These are phyloP conservation scores for Vanilla planifolia DNA, from an alignment of 106 monocot species.

Conservation along the genomic window DNA sequence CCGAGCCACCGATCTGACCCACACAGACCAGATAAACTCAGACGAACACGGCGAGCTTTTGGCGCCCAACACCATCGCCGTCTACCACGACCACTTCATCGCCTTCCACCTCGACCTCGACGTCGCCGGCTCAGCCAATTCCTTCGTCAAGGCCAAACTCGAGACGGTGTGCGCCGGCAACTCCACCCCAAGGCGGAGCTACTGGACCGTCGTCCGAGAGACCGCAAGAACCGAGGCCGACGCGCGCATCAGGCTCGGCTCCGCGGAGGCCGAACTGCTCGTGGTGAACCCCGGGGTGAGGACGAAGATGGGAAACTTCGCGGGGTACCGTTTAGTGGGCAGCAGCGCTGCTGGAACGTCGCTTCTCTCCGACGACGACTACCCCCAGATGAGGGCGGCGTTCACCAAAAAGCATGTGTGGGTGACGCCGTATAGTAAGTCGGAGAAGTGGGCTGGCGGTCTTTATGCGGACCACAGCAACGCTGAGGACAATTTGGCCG, in stretches of 20 bases:
- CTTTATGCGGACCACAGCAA: conserved; percentile 39
- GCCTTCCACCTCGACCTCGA: conserved; percentile 72
- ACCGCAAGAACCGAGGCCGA: conserved; percentile 50
- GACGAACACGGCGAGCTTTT: conserved; percentile 45
- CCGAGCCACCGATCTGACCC: conserved; percentile 35
- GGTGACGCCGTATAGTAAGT: conserved; percentile 59
- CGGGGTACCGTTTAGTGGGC: conserved; percentile 44
- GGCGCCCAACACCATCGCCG: conserved; percentile 36
- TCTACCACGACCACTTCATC: conserved; percentile 69
- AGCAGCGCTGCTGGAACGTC: conserved; percentile 20
- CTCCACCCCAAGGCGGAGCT: conserved; percentile 36
- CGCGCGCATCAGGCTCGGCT: conserved; percentile 22
- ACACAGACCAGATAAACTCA: conserved; percentile 25
- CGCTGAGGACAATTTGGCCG: conserved; percentile 50
- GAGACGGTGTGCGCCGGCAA: conserved; percentile 10
- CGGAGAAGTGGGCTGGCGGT: conserved; percentile 58
- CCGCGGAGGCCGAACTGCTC: conserved; percentile 27
- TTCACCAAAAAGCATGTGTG: conserved; percentile 61
- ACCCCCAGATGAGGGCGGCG: conserved; percentile 41
- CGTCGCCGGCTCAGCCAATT: conserved; percentile 52
- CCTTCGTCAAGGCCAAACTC: conserved; percentile 45
- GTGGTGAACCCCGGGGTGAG: conserved; percentile 49
- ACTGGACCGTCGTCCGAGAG: conserved; percentile 58
- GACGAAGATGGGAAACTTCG: conserved; percentile 46
- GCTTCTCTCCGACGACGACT: conserved; percentile 45